Evolutionary conservation across 257 asterid genomes (phyloP), one percentile per base, ranked within the genome.

Genomic region (Ocimum tenuiflorum): DNA sequence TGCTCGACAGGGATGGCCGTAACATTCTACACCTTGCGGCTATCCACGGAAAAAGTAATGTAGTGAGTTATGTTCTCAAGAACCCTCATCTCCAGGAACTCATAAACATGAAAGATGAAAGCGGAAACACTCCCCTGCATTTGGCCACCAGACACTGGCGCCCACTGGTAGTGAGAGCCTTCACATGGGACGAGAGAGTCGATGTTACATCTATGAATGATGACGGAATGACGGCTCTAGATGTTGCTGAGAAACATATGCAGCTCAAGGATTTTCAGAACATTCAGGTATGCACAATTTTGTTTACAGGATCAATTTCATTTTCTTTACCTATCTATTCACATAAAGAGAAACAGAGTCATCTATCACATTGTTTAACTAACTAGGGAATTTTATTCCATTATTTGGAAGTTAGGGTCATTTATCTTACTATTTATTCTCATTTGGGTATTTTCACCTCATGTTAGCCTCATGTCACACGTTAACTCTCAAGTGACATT

Each of bases 1-100:
- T 77, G 8, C 74, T 77, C 3, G 66, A 67, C 63, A 27, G 9
- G 0, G 11, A 63, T 17, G 68, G 71, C 14, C 48, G 67, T 17
- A 80, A 67, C 36, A 66, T 80, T 27, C 52, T 76, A 58, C 85
- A 80, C 69, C 42, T 73, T 46, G 82, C 82, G 7, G 82, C 85
- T n/a, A 41, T 4, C 24, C 65, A 39, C 14, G 82, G 80, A 39
- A 73, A 64, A 7, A 3, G 13, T 3, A 49, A 19, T 49, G 55
- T 49, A 3, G 55, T 49, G 4, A 19, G 55, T 19, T 35, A n/a
- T 22, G 54, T 80, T 66, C 76, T 80, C 56, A 64, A 47, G 53
- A 73, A 50, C 52, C 71, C 69, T 10, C 47, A 73, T 33, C 57
- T 73, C 8, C 31, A 43, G 15, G 67, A 67, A 13, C 78, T 80